Conservation (phyloP, 257 asterid species). For the Ajuga chamaepitys region DNA sequence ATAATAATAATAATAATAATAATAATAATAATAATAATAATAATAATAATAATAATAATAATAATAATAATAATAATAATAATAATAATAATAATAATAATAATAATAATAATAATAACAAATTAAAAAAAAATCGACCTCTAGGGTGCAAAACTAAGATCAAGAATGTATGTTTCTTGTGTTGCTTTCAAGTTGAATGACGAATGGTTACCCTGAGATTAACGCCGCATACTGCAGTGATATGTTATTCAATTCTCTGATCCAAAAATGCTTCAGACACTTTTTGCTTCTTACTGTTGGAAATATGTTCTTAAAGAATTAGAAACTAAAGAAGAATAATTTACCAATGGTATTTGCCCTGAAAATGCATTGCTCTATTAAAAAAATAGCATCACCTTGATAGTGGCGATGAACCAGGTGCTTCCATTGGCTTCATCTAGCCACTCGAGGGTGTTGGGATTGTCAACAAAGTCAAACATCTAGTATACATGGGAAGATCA, state of each 20-base stretch:
- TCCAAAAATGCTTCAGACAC: conserved; percentile 70
- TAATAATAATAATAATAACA: too few species aligned
- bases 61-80: too few species aligned
- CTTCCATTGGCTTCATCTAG: conserved; percentile 80
- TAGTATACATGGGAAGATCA: too few species aligned
- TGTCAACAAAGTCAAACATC: too few species aligned
- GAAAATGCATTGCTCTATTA: background rate
- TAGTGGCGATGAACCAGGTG: conserved; percentile 80
- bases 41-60: too few species aligned
- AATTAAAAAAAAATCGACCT: background rate
- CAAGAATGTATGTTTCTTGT: background rate
- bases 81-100: too few species aligned
- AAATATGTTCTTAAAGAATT: conserved; percentile 8
- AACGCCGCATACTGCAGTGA: conserved; percentile 96
- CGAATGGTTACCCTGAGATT: conserved; percentile 68
- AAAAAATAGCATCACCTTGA: conserved; percentile 49
- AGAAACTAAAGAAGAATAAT: background rate
- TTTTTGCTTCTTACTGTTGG: conserved; percentile 87
- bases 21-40: too few species aligned
- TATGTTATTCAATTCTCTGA: conserved; percentile 98
- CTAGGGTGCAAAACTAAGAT: background rate
- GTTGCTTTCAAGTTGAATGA: conserved; percentile 9
- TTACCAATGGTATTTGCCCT: background rate
- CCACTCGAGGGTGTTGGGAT: conserved; percentile 58
- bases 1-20: too few species aligned